Conservation (phyloP, 2,329 filamentous ascomycete species). For the Furcasterigmium furcatum region DNA sequence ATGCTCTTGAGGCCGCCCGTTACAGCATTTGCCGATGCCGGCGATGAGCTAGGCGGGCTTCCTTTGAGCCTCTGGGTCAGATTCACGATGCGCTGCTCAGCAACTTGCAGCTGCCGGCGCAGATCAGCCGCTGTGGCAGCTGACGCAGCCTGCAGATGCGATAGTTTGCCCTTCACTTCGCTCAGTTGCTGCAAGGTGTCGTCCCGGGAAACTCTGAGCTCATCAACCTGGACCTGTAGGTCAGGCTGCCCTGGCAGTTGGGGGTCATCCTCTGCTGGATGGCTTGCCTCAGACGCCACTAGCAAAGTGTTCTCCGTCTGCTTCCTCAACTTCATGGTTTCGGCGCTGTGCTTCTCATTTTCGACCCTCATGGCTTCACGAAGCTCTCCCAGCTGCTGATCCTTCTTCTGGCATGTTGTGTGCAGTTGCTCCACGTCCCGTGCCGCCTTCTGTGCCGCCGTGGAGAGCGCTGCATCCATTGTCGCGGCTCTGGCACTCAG, state of each 20-base stretch:
- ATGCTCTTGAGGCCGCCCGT: neutral
- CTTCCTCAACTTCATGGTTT: neutral
- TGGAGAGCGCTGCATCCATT: neutral
- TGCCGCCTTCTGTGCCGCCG: neutral
- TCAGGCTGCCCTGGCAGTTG: neutral
- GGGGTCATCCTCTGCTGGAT: too few relatives aligned
- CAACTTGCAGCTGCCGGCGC: slow-evolving; percentile 3
- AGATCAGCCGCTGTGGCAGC: neutral
- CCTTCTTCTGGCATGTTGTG: neutral
- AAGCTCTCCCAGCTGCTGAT: neutral
- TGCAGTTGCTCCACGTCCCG: neutral
- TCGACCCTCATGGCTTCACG: neutral
- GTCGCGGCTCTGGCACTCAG: neutral
- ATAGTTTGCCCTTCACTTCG: neutral
- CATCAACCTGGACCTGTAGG: neutral
- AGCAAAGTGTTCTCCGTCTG: neutral
- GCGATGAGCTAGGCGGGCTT: neutral
- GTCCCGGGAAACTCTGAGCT: neutral
- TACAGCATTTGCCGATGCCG: neutral
- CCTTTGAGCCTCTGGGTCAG: slow-evolving; percentile 8
- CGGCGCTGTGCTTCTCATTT: neutral
- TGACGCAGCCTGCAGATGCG: neutral
- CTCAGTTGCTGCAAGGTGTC: neutral
- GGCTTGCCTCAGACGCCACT: too few relatives aligned
- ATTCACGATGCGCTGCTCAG: slow-evolving; percentile 9